A percentile compares a stretch with the other conserved stretches of the same genome.
Conservation (phyloP, 192 early-diverging fungal species). For the Linnemannia hyalina region DNA sequence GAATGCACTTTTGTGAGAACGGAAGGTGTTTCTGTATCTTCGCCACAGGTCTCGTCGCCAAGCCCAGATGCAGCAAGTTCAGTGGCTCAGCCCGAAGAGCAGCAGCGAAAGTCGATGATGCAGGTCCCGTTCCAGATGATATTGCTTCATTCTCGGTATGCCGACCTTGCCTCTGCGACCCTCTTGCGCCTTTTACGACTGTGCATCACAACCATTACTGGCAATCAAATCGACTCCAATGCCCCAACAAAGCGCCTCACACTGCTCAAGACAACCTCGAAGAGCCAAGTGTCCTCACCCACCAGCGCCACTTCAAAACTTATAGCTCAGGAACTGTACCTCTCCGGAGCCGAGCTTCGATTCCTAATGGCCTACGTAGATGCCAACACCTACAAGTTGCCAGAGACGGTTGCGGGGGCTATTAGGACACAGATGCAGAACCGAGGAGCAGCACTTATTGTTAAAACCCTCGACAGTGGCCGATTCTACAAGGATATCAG, state of each 20-base stretch:
- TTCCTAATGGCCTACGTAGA: slow-evolving; percentile 52
- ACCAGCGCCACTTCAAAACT: slow-evolving; percentile 1
- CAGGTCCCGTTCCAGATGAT: slow-evolving; percentile 52
- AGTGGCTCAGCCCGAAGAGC: not conserved
- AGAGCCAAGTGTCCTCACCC: not conserved
- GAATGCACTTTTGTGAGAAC: not conserved
- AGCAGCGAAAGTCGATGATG: slow-evolving; percentile 17
- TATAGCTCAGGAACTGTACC: slow-evolving; percentile 25
- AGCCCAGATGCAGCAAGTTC: not conserved
- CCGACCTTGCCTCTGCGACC: slow-evolving; percentile 10
- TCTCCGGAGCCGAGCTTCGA: slow-evolving; percentile 55
- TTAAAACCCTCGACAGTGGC: slow-evolving; percentile 39
- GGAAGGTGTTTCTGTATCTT: not conserved
- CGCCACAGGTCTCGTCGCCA: not conserved
- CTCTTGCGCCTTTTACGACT: slow-evolving; percentile 16
- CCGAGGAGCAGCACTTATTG: slow-evolving; percentile 22
- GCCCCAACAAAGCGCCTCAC: not conserved
- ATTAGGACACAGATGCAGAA: slow-evolving; percentile 36
- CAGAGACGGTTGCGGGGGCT: slow-evolving; percentile 18
- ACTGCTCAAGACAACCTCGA: not conserved
- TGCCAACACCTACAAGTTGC: slow-evolving; percentile 40
- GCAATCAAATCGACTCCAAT: slow-evolving; percentile 5
- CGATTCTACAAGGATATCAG: slow-evolving; percentile 50
- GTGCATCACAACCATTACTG: slow-evolving; percentile 16
- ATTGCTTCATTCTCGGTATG: slow-evolving; percentile 35